Base-by-base conservation (phyloP, 2,329 filamentous ascomycete genomes). In the Fusarium temperatum region DNA sequence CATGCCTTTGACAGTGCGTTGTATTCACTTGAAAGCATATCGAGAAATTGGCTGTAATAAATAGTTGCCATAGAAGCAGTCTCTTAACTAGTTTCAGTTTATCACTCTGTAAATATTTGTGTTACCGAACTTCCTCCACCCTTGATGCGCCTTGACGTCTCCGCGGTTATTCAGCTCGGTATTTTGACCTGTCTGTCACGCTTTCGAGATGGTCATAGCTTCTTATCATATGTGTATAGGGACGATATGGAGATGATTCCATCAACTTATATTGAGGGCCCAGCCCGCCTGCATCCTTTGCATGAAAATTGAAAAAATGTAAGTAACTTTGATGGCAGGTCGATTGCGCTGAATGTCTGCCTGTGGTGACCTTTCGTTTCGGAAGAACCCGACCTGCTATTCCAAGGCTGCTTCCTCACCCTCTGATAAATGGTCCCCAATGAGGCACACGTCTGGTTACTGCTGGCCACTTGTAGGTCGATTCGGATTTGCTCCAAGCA, bases 401-500 rank as follows among this genome's bases (percentile, higher is more conserved):
- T 15, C 9, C 20, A 36, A 30, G 30, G 18, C 26, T 18, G 28
- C 26, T 36, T 22, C 28, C 30, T 58, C 18, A 17, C 30, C 32
- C 24, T 36, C 18, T 18, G 20, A 28, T 61, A n/a, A 22, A 58
- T 28, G 24, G 54, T 36, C 32, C 22, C 22, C 28, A 6, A 18
- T 22, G 22, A 26, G 24, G 24, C 24, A 28, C 22, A 20, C 5
- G 30, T 20, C 12, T 47, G 28, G 28, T 47, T 53, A 72, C n/a
- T 64, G 60, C 50, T 75, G 63, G 28, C 63, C 59, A 32, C 62
- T 45, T 44, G 61, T 56, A 48, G 69, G 65, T 47, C 80, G 76
- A 44, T 72, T 79, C 3, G 79, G 75, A 63, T 81, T 83, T n/a
- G 90, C 91, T 12, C 89, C 89, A 66, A 93, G 87, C 53, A 93